Conservation (phyloP, 768 basidiomycete species). For the Termitomyces sp. region DNA sequence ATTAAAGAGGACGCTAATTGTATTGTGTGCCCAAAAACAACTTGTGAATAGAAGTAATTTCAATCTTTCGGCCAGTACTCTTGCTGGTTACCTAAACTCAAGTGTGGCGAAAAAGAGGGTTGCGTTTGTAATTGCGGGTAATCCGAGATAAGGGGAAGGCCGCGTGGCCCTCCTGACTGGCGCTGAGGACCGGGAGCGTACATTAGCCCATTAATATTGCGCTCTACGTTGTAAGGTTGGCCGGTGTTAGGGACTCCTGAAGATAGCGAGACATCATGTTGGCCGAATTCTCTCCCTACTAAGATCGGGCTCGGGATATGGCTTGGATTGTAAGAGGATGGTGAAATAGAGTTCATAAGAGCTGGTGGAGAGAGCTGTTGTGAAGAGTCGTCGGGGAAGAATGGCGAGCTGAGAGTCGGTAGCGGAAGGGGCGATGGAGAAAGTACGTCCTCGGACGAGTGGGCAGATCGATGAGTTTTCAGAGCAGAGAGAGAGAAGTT, state of each 20-base stretch:
- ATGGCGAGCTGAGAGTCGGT: constrained; percentile 55
- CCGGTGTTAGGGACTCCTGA: constrained; percentile 24
- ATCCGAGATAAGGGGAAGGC: constrained; percentile 14
- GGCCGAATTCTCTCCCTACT: constrained; percentile 17
- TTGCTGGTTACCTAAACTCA: constrained; percentile 8
- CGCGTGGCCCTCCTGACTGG: constrained; percentile 14
- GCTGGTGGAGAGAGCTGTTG: constrained; percentile 27
- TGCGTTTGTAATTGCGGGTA: constrained; percentile 16
- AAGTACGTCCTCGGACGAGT: constrained; percentile 12
- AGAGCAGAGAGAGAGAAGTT: constrained; percentile 1
- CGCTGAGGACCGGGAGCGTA: constrained; percentile 12
- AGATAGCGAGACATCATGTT: constrained; percentile 19
- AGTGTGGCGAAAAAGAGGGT: constrained; percentile 6
- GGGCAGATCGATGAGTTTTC: constrained; percentile 6
- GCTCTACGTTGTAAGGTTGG: constrained; percentile 18
- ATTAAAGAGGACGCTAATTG: neutral
- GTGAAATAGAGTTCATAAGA: constrained; percentile 13
- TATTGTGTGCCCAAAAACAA: neutral
- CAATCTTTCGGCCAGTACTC: constrained; percentile 19
- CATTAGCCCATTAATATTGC: constrained; percentile 11
- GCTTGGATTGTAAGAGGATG: constrained; percentile 23
- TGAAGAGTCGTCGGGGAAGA: constrained; percentile 42
- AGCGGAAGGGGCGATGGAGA: constrained; percentile 26
- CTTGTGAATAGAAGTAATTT: neutral
- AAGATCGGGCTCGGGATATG: constrained; percentile 21